Conservation (phyloP, 768 basidiomycete genomes). For the Fomitopsis serialis region DNA sequence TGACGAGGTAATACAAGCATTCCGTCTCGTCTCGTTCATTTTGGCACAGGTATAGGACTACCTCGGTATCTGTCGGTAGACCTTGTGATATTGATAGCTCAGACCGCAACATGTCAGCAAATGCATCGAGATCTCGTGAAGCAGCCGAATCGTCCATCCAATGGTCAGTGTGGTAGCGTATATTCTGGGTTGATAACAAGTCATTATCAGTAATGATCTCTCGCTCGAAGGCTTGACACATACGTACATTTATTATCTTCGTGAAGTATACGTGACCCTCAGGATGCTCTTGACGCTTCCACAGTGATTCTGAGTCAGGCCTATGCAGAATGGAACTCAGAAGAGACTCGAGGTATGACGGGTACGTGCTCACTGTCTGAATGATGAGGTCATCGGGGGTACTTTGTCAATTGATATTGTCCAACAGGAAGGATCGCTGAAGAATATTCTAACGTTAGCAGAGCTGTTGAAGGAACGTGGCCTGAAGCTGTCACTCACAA, state of each 20-base stretch:
- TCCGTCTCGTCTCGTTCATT: not conserved
- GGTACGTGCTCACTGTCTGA: not conserved
- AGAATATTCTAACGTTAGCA: too few relatives aligned
- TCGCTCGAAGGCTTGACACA: not conserved
- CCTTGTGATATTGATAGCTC: not conserved
- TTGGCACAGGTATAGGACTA: not conserved
- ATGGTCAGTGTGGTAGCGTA: slow-evolving; percentile 4
- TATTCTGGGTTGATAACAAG: not conserved
- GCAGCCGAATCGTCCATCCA: not conserved
- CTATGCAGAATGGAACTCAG: not conserved
- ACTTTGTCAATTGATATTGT: not conserved
- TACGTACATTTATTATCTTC: not conserved
- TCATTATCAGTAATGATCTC: not conserved
- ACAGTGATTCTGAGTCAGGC: not conserved
- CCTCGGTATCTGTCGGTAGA: not conserved
- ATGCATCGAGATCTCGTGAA: not conserved
- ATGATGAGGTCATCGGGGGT: not conserved
- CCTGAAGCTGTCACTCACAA: not conserved
- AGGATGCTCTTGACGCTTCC: not conserved
- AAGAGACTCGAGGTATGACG: not conserved
- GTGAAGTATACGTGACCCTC: slow-evolving; percentile 1
- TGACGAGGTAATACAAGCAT: slow-evolving; percentile 9
- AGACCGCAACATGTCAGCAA: not conserved
- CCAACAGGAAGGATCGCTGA: too few relatives aligned
- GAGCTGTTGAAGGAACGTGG: too few relatives aligned